Conservation (phyloP, 2,329 filamentous ascomycete species). For the Clarireedia monteithiana region DNA sequence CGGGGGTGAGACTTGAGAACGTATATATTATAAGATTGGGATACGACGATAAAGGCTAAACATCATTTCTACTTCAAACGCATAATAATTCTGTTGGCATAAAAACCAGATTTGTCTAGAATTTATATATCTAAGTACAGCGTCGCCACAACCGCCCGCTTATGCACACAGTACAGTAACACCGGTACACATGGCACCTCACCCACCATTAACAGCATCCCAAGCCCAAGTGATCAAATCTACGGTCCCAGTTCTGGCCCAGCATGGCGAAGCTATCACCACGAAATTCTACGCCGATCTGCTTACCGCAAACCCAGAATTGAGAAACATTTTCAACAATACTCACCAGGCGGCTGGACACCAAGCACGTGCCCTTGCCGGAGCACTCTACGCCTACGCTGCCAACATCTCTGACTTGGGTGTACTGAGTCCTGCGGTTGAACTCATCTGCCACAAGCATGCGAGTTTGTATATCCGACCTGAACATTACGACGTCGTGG, state of each 20-base stretch:
- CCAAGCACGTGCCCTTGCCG: constrained; percentile 63
- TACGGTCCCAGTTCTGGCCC: constrained; percentile 63
- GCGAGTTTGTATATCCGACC: constrained; percentile 61
- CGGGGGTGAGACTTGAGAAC: too few relatives aligned
- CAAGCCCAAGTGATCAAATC: constrained; percentile 69
- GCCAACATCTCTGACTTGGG: constrained; percentile 62
- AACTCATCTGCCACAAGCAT: constrained; percentile 72
- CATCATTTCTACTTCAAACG: too few relatives aligned
- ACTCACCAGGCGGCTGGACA: constrained; percentile 60
- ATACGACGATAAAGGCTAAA: too few relatives aligned
- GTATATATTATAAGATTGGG: too few relatives aligned
- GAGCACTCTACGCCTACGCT: constrained; percentile 64
- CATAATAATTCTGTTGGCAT: too few relatives aligned
- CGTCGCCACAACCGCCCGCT: too few relatives aligned
- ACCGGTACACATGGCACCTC: too few relatives aligned
- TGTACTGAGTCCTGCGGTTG: constrained; percentile 46
- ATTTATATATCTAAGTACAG: too few relatives aligned
- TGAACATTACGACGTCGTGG: constrained; percentile 65
- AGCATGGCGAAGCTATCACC: constrained; percentile 64
- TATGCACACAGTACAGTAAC: too few relatives aligned
- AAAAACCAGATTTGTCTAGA: too few relatives aligned
- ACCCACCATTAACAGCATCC: constrained; percentile 35
- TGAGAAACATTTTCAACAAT: constrained; percentile 65
- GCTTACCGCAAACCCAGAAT: constrained; percentile 52
- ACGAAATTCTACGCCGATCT: constrained; percentile 64